phyloP scores from a whole-genome alignment of 2,329 filamentous ascomycete species.

The Pseudocercospora musae region DNA sequence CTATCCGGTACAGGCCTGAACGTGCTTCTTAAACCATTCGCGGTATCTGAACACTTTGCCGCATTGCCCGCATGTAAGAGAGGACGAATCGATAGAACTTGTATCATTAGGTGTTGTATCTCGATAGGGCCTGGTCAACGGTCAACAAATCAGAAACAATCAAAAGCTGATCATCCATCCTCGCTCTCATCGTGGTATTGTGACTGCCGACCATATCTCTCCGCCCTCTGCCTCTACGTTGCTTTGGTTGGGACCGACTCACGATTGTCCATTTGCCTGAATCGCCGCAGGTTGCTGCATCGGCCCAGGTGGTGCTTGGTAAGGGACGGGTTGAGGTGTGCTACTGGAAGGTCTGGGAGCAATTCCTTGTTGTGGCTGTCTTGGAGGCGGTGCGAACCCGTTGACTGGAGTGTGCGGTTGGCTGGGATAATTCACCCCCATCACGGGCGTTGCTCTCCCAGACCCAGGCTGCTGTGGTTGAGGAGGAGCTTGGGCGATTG shows the following conservation, averaged over 20 bases:
- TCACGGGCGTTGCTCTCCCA: constrained; percentile 30
- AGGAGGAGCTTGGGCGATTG: constrained; percentile 19
- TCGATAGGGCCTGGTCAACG: background rate
- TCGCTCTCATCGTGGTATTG: background rate
- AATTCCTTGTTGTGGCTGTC: constrained; percentile 14
- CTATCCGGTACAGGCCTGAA: background rate
- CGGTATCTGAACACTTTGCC: constrained; percentile 1
- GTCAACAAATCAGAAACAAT: background rate
- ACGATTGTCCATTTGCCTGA: constrained; percentile 22
- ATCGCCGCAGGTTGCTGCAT: constrained; percentile 1
- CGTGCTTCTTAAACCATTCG: constrained; percentile 6
- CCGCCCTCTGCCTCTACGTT: background rate
- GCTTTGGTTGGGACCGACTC: constrained; percentile 4
- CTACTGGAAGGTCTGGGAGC: constrained; percentile 21
- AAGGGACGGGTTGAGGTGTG: constrained; percentile 27
- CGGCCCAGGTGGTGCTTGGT: constrained; percentile 4
- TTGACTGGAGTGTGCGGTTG: constrained; percentile 33
- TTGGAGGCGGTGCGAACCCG: constrained; percentile 19
- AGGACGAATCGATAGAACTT: background rate
- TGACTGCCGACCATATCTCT: background rate
- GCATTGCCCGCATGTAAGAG: background rate
- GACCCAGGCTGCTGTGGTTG: constrained; percentile 21
- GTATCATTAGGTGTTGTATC: background rate
- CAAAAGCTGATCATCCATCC: background rate
- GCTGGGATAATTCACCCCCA: constrained; percentile 19